Evolutionary conservation across 345 rosid genomes (phyloP), one percentile per base, ranked within the genome.

Genomic region (Citrus hindsii): DNA sequence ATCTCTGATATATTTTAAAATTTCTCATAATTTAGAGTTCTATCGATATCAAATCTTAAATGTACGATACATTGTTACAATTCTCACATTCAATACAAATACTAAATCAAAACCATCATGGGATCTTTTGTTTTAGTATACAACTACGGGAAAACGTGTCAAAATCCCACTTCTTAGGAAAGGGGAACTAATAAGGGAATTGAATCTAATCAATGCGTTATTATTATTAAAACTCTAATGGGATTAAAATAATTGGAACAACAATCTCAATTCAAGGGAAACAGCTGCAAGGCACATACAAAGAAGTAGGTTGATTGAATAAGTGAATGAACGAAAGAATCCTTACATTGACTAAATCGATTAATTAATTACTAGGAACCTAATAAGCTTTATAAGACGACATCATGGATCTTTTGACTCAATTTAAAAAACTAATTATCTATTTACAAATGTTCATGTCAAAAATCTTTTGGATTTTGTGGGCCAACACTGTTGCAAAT

Each of bases 381-480:
- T 2, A 19, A 3, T 59, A 59, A n/a, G 62, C 27, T n/a, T 59
- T 59, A 9, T 22, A n/a, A 59, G 3, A 59, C 14, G 27, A 59
- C 62, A 59, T 59, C 9, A 59, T 59, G 24, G 27, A 59, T 27
- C 67, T 63, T 27, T 63, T 63, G 67, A 63, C 67, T 27, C 35
- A 30, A 14, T 25, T 25, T 63, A 59, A 22, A 59, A 1, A 59
- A 22, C 22, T 12, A 63, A 63, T 30, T 12, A 63, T 63, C 7
- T 7, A 63, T 27, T 30, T 63, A 27, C 67, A 30, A 16, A 30
- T 1, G 18, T 21, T 38, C 28, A 18, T 6, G 25, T 37, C 71
- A 7, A 33, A 35, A 66, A 66, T 19, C 46, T 66, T 9, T 67
- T 24, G 73, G 58, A 69, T 46, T 69, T 69, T 69, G 72, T 69